Percentiles rank a stretch among this genome's conserved stretches.
Evolutionary conservation across 768 basidiomycete species (phyloP).

Genomic region (Rossbeevera mucosa): DNA sequence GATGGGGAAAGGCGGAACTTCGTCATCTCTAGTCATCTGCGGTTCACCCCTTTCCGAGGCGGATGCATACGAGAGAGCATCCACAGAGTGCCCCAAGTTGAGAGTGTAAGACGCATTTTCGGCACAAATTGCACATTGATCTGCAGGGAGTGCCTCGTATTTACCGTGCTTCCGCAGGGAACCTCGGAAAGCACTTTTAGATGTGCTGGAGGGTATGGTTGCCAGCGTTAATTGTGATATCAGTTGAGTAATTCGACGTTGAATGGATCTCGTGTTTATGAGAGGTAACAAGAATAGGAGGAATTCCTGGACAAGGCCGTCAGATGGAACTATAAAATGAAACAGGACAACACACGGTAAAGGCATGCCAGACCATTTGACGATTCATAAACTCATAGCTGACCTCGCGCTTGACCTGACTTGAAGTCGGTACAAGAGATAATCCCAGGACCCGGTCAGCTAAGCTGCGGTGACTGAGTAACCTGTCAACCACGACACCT

Average conservation of each 20-base stretch:
- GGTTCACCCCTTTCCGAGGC: slow-evolving; percentile 7
- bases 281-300: slow-evolving; percentile 88
- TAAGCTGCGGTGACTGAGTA: slow-evolving; percentile 74
- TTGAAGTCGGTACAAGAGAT: slow-evolving; percentile 66
- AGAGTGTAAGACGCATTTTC: slow-evolving; percentile 66
- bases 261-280: slow-evolving; percentile 62
- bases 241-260: slow-evolving; percentile 47
- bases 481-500: slow-evolving; percentile 1
- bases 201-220: slow-evolving; percentile 33
- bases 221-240: slow-evolving; percentile 19
- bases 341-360: slow-evolving; percentile 62
- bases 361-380: slow-evolving; percentile 98
- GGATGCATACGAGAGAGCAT: slow-evolving; percentile 38
- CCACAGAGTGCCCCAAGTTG: slow-evolving; percentile 49
- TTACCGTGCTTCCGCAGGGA: slow-evolving; percentile 43
- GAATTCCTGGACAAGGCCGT: slow-evolving; percentile 71
- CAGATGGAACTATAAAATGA: background rate
- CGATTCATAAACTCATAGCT: slow-evolving; percentile 99
- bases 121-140: slow-evolving; percentile 89
- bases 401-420: slow-evolving; percentile 72
- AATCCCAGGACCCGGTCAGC: slow-evolving; percentile 74
- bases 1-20: slow-evolving; percentile 60
- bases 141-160: slow-evolving; percentile 61
- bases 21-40: slow-evolving; percentile 19
- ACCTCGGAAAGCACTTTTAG: slow-evolving; percentile 10